Evolutionary conservation across 2,329 filamentous ascomycete species (phyloP), one percentile per base, ranked within the genome.

Genomic region (Fonsecaea nubica): DNA sequence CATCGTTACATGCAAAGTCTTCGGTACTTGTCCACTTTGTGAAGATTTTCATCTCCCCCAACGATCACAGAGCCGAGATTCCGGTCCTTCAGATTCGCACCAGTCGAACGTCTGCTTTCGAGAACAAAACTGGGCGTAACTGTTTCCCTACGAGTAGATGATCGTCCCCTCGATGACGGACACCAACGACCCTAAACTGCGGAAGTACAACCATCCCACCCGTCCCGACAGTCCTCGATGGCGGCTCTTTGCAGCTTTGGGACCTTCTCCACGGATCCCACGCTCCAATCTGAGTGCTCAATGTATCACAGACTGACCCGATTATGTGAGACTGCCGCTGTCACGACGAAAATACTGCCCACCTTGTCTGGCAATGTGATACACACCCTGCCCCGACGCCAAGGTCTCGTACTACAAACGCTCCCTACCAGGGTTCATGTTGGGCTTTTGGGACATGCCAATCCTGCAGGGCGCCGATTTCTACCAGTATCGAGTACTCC

Each of bases 371-470:
- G 10, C 8, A 15, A n/a, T 42, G 4, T 58, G 61, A 52, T 63
- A 63, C 61, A 58, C 61, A 58, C 30, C 13, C 33, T 21, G 61
- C 30, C 38, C 61, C 61, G 54, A 58, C 4, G 54, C 40, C 21
- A 58, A 36, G 54, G 61, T 12, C 15, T 18, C 30, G 58, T 53
- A 40, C 33, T 18, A 54, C 45, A 4, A 25, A 5, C 18, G 9
- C 21, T 13, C 45, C 45, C 21, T 8, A 30, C 18, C 45, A 45
- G 12, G n/a, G 40, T n/a, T 8, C 40, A 45, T 18, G 18, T 50
- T 50, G 18, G 12, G 18, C 45, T 25, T 30, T 13, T 15, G 18
- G 45, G 45, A 50, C 9, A 50, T 21, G 45, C 45, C 45, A 50
- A 21, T 30, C 10, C 45, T 50, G 45, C 45, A 30, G 25, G 18